Conservation (phyloP, 345 rosid genomes). For the Hibiscus syriacus region DNA sequence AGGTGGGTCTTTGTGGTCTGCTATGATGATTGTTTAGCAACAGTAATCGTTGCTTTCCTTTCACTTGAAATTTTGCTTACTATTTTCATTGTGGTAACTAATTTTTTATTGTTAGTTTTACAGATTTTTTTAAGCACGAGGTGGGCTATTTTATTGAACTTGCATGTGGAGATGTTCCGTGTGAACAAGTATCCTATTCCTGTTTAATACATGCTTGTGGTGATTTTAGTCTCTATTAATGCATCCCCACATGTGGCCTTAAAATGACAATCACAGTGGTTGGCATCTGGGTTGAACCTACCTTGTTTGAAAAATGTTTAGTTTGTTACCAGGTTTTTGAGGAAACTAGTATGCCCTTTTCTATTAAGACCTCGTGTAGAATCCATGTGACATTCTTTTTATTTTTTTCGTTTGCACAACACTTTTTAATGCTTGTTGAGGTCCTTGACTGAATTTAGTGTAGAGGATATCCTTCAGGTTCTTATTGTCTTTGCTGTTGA, state of each 20-base stretch:
- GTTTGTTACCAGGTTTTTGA: neutral
- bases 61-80: conserved; percentile 1
- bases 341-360: conserved; percentile 1
- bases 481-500: conserved; percentile 96
- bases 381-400: neutral
- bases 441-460: conserved; percentile 64
- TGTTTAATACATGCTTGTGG: conserved; percentile 16
- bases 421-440: conserved; percentile 19
- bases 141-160: conserved; percentile 94
- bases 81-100: neutral
- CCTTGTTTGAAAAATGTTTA: neutral
- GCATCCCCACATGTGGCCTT: neutral
- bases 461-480: conserved; percentile 96
- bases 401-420: neutral
- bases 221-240: conserved; percentile 1
- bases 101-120: conserved; percentile 6
- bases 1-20: conserved; percentile 35
- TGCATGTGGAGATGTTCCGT: conserved; percentile 97
- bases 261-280: conserved; percentile 1
- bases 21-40: conserved; percentile 2
- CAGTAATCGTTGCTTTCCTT: conserved; percentile 6
- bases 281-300: neutral
- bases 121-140: conserved; percentile 99
- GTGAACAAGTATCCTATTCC: conserved; percentile 99
- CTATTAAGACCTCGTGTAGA: neutral